A percentile compares a stretch with the other conserved stretches of the same genome.
Evolutionary conservation across 1,139 yeast genomes (phyloP).

Genomic region (Candida sp.): DNA sequence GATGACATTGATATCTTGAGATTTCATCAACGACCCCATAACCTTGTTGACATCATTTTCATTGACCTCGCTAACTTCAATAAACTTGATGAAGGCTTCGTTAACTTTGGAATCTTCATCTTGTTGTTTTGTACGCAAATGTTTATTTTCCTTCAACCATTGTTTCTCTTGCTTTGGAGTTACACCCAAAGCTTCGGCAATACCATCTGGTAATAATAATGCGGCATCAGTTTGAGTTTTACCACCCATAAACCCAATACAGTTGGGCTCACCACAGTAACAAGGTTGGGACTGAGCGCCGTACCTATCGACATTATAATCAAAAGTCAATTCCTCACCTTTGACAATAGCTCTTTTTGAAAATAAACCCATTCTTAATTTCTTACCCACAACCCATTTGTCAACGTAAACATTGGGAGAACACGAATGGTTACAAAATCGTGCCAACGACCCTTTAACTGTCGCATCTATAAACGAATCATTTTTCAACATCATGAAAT

Average conservation of each 20-base stretch:
- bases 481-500: conserved; percentile 95
- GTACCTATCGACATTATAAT: conserved; percentile 93
- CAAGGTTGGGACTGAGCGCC: conserved; percentile 96
- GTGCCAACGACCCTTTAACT: conserved; percentile 76
- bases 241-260: conserved; percentile 94
- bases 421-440: conserved; percentile 95
- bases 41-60: conserved; percentile 70
- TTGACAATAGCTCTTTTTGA: conserved; percentile 67
- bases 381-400: conserved; percentile 95
- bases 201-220: conserved; percentile 73
- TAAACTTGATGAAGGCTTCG: conserved; percentile 58
- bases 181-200: conserved; percentile 85
- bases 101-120: conserved; percentile 60
- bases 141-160: conserved; percentile 62
- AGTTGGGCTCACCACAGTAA: conserved; percentile 89
- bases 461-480: conserved; percentile 97
- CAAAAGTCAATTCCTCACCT: conserved; percentile 94
- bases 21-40: conserved; percentile 78
- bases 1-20: conserved; percentile 67
- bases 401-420: conserved; percentile 93
- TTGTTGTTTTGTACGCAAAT: conserved; percentile 42
- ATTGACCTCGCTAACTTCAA: conserved; percentile 52
- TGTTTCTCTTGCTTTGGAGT: conserved; percentile 55
- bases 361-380: conserved; percentile 91
- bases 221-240: conserved; percentile 95